Evolutionary conservation across 805 yeast genomes (phyloP).

Genomic region (Candida oleophila): DNA sequence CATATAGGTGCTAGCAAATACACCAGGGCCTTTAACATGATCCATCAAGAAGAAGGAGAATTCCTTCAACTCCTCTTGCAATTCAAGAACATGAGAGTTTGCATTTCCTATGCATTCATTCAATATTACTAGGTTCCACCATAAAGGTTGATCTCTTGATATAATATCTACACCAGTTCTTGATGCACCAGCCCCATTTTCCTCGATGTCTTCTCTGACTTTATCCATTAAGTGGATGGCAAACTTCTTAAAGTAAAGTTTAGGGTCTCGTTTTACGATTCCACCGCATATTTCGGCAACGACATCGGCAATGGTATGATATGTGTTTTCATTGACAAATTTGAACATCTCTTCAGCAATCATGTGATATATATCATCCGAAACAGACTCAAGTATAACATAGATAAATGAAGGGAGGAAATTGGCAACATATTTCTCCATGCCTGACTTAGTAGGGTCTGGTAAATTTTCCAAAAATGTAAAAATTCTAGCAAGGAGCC

Average conservation of each 20-base stretch:
- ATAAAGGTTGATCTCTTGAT: constrained; percentile 76
- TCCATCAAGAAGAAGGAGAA: constrained; percentile 46
- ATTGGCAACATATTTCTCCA: constrained; percentile 47
- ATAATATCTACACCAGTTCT: constrained; percentile 65
- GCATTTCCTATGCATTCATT: constrained; percentile 73
- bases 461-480: constrained; percentile 68
- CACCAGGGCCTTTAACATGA: constrained; percentile 62
- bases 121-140: constrained; percentile 67
- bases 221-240: constrained; percentile 46
- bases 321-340: constrained; percentile 58
- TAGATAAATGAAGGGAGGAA: constrained; percentile 36
- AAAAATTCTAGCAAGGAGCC: constrained; percentile 59
- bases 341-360: constrained; percentile 51
- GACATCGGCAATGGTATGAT: constrained; percentile 61
- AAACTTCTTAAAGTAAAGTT: constrained; percentile 36
- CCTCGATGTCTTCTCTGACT: constrained; percentile 64
- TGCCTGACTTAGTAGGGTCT: constrained; percentile 51
- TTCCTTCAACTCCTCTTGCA: constrained; percentile 45
- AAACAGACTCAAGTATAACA: constrained; percentile 54
- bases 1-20: constrained; percentile 58
- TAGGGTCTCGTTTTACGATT: constrained; percentile 64
- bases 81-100: constrained; percentile 45
- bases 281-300: constrained; percentile 73
- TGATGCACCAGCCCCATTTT: constrained; percentile 77
- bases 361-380: constrained; percentile 50